Base-by-base conservation (phyloP, 2,329 filamentous ascomycete species). In the Claviceps paspali region DNA sequence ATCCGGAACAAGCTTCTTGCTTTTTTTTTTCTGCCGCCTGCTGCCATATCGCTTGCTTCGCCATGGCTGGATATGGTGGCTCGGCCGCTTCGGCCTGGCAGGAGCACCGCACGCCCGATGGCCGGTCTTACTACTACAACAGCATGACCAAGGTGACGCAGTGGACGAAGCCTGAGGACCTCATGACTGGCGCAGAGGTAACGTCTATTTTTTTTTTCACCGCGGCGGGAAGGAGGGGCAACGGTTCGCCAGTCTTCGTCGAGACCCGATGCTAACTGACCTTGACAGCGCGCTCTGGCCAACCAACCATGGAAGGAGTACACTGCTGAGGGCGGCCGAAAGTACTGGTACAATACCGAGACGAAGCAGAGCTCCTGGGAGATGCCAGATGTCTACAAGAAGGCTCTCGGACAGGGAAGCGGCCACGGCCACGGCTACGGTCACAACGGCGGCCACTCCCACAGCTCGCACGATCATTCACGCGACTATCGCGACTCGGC, bases 261-360 rank as follows among this genome's bases (percentile, higher is more conserved):
- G 24, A 15, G 23, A 15, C 12, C 19, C n/a, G 12, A 9, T 11
- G 24, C 18, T 26, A n/a, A 34, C 6, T 23, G 21, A 21, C 24
- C 2, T 15, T 5, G 7, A 17, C 6, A 87, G 84, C 81, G 81
- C 53, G 83, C 83, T 38, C 69, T 92, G 33, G 70, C 80, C 35
- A 79, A 79, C 49, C 82, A 91, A 48, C 82, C 83, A 45, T 98
- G 87, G 86, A 91, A 88, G 52, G 85, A 94, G 59, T 91, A 93
- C 53, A 85, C 80, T 19, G 79, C 83, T 17, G 77, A 86, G 43
- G 82, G 84, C 45, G 91, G 88, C 33, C 77, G 79, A 50, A 84
- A 88, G 54, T 98, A 98, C 61, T 98, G 86, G 82, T 88, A 87
- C 59, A 91, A 98, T 58, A 82, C 79, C 24, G 81, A 92, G 59